Conservation (phyloP, 1,284 basidiomycete genomes). For the Meripilus lineatus region DNA sequence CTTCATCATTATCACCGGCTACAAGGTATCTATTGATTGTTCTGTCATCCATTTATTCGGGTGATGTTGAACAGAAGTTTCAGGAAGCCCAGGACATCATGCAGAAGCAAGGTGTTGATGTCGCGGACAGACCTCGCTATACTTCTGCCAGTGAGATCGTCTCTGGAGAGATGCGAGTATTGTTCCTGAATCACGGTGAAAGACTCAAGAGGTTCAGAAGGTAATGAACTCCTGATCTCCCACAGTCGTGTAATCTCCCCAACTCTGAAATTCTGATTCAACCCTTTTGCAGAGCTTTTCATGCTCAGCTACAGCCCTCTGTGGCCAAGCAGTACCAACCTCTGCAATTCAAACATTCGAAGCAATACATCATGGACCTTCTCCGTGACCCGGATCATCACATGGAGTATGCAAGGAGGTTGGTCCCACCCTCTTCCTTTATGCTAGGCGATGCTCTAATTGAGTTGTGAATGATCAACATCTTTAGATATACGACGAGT, state of each 20-base stretch:
- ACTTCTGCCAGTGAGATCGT: slow-evolving; percentile 20
- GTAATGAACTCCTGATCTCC: slow-evolving; percentile 10
- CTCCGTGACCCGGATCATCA: slow-evolving; percentile 43
- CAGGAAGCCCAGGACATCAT: slow-evolving; percentile 26
- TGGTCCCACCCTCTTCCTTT: slow-evolving; percentile 14
- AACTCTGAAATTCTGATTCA: neutral
- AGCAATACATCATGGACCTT: slow-evolving; percentile 47
- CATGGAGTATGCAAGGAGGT: slow-evolving; percentile 50
- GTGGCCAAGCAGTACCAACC: slow-evolving; percentile 41
- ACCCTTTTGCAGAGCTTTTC: slow-evolving; percentile 36
- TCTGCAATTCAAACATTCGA: slow-evolving; percentile 41
- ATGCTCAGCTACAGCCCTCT: slow-evolving; percentile 48
- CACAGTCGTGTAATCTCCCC: neutral
- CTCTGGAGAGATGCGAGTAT: slow-evolving; percentile 21
- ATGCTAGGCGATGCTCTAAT: no score
- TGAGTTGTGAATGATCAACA: no score
- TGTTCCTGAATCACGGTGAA: slow-evolving; percentile 17
- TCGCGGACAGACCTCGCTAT: slow-evolving; percentile 23
- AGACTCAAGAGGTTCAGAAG: slow-evolving; percentile 21
- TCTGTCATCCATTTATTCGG: neutral
- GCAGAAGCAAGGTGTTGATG: slow-evolving; percentile 26
- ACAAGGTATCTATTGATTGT: slow-evolving; percentile 24
- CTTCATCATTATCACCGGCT: slow-evolving; percentile 31
- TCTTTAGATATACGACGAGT: slow-evolving; percentile 55
- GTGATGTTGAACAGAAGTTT: neutral